These are phyloP conservation scores for Colletotrichum lindemuthianum DNA, from an alignment of 2,329 filamentous ascomycete genomes.

Conservation along the genomic window DNA sequence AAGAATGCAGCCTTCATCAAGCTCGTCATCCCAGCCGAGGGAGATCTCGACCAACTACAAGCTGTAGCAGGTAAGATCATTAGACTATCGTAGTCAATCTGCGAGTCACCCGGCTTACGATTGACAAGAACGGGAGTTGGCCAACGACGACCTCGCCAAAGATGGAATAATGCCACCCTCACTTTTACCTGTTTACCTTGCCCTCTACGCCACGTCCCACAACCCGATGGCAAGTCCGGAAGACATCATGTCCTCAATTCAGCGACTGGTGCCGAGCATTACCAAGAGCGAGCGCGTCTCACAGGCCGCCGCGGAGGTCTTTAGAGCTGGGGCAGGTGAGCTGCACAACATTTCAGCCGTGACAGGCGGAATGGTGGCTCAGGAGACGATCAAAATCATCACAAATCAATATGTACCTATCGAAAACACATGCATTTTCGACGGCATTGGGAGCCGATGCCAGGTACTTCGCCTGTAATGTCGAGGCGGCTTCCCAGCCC, in stretches of 20 bases:
- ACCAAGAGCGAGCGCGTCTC: slow-evolving; percentile 59
- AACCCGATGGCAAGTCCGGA: slow-evolving; percentile 55
- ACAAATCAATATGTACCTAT: slow-evolving; percentile 78
- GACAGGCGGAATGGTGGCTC: slow-evolving; percentile 92
- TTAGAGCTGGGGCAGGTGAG: slow-evolving; percentile 83
- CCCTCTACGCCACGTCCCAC: slow-evolving; percentile 65
- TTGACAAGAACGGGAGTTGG: slow-evolving; percentile 61
- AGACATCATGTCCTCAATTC: slow-evolving; percentile 62
- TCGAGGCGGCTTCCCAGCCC: slow-evolving; percentile 37
- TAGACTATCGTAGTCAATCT: background rate
- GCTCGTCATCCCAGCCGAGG: slow-evolving; percentile 71
- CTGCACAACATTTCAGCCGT: slow-evolving; percentile 92
- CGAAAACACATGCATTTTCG: slow-evolving; percentile 77
- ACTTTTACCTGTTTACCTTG: slow-evolving; percentile 75
- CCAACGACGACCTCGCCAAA: slow-evolving; percentile 63
- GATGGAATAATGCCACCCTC: slow-evolving; percentile 63
- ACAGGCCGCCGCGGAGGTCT: slow-evolving; percentile 72
- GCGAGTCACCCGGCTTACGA: slow-evolving; percentile 2
- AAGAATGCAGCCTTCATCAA: slow-evolving; percentile 95
- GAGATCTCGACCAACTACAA: slow-evolving; percentile 58
- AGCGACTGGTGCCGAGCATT: slow-evolving; percentile 56
- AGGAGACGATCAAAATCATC: slow-evolving; percentile 93
- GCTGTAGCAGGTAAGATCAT: slow-evolving; percentile 63
- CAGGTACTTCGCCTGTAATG: slow-evolving; percentile 64
- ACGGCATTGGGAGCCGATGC: slow-evolving; percentile 72